Conservation (phyloP, 169 alveolate genomes). For the Cyclospora cayetanensis region DNA sequence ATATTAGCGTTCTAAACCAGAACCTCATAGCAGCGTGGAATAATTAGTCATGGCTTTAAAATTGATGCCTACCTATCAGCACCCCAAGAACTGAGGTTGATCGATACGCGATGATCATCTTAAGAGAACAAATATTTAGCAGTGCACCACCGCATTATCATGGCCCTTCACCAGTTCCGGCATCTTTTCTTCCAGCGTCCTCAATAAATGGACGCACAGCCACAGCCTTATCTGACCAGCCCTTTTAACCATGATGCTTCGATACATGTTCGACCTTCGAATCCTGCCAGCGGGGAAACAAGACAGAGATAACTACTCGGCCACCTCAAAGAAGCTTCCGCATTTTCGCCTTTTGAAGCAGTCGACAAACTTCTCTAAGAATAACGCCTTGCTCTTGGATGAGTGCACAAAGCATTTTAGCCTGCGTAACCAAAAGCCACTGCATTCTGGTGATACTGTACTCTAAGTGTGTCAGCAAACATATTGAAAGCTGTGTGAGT, state of each 20-base stretch:
- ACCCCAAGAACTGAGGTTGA: no score
- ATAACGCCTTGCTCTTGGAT: slow-evolving; percentile 51
- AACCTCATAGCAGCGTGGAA: no score
- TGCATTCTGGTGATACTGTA: background rate
- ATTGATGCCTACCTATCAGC: no score
- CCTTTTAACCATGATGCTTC: background rate
- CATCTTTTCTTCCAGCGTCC: no score
- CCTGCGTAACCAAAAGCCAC: background rate
- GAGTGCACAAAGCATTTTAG: slow-evolving; percentile 10
- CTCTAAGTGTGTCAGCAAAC: background rate
- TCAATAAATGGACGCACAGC: no score
- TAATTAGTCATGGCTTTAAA: no score
- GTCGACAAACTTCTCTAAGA: slow-evolving; percentile 49
- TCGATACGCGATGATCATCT: no score
- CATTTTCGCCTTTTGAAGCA: background rate
- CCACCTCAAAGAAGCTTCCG: background rate
- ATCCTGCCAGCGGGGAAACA: background rate
- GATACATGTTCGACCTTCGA: slow-evolving; percentile 59
- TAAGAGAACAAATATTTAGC: no score
- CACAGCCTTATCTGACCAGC: background rate
- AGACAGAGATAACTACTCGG: no score
- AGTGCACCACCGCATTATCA: no score
- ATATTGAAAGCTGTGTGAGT: background rate
- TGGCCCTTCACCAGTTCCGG: no score
- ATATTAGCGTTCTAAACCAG: no score